These are phyloP conservation scores for Lachnellula suecica DNA, from an alignment of 2,329 filamentous ascomycete genomes.

Conservation along the genomic window DNA sequence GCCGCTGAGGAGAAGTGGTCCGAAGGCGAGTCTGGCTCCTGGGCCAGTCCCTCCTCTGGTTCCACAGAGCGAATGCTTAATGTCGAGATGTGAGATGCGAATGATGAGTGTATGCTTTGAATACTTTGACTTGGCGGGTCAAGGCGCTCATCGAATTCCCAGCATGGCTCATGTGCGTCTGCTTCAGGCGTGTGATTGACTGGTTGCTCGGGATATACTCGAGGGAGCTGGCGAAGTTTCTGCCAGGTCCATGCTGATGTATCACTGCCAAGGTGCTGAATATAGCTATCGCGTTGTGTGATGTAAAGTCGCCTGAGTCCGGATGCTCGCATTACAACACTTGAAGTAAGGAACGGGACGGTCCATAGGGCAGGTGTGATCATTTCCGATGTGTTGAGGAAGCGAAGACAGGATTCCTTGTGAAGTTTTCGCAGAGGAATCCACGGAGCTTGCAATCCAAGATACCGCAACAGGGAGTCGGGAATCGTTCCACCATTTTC, in stretches of 20 bases:
- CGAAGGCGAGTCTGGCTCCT: conserved; percentile 27
- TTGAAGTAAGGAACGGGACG: conserved; percentile 66
- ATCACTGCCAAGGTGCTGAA: conserved; percentile 52
- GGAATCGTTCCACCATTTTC: conserved; percentile 20
- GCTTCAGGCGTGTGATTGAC: conserved; percentile 54
- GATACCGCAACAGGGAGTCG: conserved; percentile 21
- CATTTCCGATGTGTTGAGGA: conserved; percentile 71
- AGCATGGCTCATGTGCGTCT: conserved; percentile 64
- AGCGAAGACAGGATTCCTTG: conserved; percentile 70
- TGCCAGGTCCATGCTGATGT: conserved; percentile 69
- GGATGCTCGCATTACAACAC: conserved; percentile 70
- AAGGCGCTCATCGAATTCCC: conserved; percentile 64
- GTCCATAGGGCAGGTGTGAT: conserved; percentile 71
- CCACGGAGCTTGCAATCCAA: conserved; percentile 65
- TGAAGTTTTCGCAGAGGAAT: conserved; percentile 76
- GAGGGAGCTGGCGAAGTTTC: conserved; percentile 60
- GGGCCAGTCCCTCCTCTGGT: conserved; percentile 26
- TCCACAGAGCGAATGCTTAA: conserved; percentile 31
- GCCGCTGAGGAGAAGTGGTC: conserved; percentile 32
- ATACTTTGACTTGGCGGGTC: conserved; percentile 53
- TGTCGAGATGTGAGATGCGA: neutral
- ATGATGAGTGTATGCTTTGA: conserved; percentile 40
- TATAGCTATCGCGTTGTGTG: conserved; percentile 72
- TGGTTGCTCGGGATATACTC: conserved; percentile 50
- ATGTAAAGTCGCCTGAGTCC: conserved; percentile 68